Conservation (phyloP, 306 rosid species). For the Macrotyloma uniflorum region DNA sequence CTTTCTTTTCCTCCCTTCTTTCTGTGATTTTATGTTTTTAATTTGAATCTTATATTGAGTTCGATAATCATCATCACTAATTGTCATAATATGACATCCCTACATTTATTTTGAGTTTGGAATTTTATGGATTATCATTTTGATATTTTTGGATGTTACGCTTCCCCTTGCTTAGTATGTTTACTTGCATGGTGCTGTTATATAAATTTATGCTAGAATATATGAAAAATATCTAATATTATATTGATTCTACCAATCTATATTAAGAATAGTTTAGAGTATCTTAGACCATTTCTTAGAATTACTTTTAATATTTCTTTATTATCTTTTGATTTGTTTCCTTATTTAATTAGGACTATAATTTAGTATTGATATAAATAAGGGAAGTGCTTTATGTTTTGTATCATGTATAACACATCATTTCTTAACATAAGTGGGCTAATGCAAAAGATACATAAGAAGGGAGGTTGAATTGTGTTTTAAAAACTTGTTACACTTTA, state of each 20-base stretch:
- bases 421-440: not conserved
- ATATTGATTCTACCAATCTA: not conserved
- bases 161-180: not conserved
- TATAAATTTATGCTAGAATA: not conserved
- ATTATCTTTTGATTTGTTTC: not conserved
- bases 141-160: slow-evolving; percentile 15
- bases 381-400: not conserved
- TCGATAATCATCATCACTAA: not conserved
- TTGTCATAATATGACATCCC: not conserved
- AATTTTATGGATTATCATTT: not conserved
- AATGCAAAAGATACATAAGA: not conserved
- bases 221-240: not conserved
- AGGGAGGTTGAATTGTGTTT: too few relatives aligned
- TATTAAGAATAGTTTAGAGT: not conserved
- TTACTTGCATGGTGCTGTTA: slow-evolving; percentile 3
- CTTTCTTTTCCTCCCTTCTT: not conserved
- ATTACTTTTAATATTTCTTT: not conserved
- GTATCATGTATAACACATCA: not conserved
- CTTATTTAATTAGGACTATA: not conserved
- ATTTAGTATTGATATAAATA: not conserved
- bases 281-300: not conserved
- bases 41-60: not conserved
- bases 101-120: slow-evolving; percentile 2
- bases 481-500: too few relatives aligned
- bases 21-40: not conserved